Base-by-base conservation (phyloP, 2,329 filamentous ascomycete genomes). In the Curvularia verruculosa region DNA sequence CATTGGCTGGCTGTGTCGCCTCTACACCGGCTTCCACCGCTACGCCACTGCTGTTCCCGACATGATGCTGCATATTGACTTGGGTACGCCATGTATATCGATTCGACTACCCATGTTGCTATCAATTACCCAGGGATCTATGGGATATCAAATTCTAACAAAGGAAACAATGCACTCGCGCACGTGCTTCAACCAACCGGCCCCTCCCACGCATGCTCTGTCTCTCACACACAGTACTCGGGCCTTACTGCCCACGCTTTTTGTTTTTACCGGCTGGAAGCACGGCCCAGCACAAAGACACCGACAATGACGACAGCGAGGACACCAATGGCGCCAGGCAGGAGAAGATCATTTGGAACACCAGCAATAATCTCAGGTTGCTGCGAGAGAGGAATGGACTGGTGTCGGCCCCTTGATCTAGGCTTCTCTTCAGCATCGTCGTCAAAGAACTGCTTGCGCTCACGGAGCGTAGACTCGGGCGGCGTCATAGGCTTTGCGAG, bases 281-380 rank as follows among this genome's bases (percentile, higher is more conserved):
- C 80, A 63, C 92, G 87, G 59, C 91, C 88, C 69, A 99, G 87
- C 40, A 92, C 88, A 79, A 99, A 99, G 10, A 98, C 94, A 64
- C 91, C 91, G 39, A 96, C 84, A 77, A 99, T 96, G 36, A 96
- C 93, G 41, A 96, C 91, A 9, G 94, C 95, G 71, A 99, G 80
- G n/a, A 93, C 93, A 55, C 95, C 92, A 74, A 99, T 94, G 19
- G 95, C 95, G 64, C 95, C 95, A 0, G 95, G 95, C 40, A 98
- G 84, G 18, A 99, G 82, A 52, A 98, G 82, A 71, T 99, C 95
- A 72, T 99, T 99, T 8, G 95, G 92, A 31, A 99, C 90, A 52
- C 95, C 95, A 2, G 88, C 85, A 72, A 99, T 94, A 56, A 96
- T 81, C 77, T 96, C 91, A 58, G 94, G 87, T 56, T 87, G 84